Conservation (phyloP, 768 basidiomycete genomes). For the Lyophyllum shimeji region DNA sequence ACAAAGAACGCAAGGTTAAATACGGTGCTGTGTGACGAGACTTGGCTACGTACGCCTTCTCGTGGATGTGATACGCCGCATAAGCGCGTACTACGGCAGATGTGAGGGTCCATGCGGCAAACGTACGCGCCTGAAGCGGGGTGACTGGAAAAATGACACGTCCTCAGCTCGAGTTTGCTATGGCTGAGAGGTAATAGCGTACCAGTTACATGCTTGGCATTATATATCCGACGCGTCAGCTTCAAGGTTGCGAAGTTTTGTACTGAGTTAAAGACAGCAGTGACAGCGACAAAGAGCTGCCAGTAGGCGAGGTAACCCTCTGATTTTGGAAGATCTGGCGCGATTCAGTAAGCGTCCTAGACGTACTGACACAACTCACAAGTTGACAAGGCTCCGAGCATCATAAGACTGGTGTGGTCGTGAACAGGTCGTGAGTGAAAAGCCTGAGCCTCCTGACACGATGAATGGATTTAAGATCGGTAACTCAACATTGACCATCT, state of each 20-base stretch:
- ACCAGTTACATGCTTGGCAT: conserved; percentile 40
- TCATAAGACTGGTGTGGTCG: not conserved
- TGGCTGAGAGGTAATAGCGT: conserved; percentile 8
- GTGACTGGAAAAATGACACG: conserved; percentile 57
- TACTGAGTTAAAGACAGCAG: conserved; percentile 81
- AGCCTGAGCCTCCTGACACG: not conserved
- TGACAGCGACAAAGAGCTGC: conserved; percentile 78
- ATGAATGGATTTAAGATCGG: not conserved
- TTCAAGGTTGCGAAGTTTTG: conserved; percentile 82
- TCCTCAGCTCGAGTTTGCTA: not conserved
- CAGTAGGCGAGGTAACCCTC: conserved; percentile 81
- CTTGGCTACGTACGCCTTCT: conserved; percentile 67
- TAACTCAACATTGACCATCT: not conserved
- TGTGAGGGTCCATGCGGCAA: conserved; percentile 89
- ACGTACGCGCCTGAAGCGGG: conserved; percentile 82
- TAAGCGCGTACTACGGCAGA: conserved; percentile 82
- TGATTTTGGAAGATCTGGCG: conserved; percentile 59
- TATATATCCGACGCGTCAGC: conserved; percentile 79
- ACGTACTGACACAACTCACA: conserved; percentile 7
- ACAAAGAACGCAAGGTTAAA: conserved; percentile 13
- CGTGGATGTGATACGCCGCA: conserved; percentile 86
- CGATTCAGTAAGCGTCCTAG: not conserved
- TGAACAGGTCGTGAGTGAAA: not conserved
- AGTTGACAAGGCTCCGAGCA: conserved; percentile 9
- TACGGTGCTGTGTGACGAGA: not conserved